Conservation (phyloP, 257 asterid species). For the Jaltomata sinuosa region DNA sequence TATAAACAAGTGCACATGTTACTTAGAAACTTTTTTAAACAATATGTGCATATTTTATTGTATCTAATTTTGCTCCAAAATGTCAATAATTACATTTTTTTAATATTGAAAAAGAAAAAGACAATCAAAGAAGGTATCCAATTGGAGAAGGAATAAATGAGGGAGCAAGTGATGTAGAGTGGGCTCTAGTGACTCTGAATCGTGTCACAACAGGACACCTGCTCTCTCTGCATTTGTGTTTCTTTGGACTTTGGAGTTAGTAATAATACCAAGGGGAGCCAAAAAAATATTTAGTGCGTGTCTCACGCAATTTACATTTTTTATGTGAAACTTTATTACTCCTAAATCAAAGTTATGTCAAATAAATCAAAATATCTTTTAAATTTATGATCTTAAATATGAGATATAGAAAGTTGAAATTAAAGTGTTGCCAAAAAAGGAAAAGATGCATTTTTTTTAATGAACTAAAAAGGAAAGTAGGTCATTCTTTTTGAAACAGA, state of each 20-base stretch:
- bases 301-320: too few species aligned
- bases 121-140: background rate
- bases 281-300: too few species aligned
- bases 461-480: too few species aligned
- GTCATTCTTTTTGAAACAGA: too few species aligned
- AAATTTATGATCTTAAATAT: too few species aligned
- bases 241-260: background rate
- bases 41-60: background rate
- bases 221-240: background rate
- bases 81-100: background rate
- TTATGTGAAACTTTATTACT: too few species aligned
- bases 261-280: background rate
- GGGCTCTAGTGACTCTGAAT: background rate
- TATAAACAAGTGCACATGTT: background rate
- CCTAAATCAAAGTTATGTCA: too few species aligned
- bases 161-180: slow-evolving; percentile 9
- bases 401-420: too few species aligned
- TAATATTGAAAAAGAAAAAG: background rate
- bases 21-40: slow-evolving; percentile 4
- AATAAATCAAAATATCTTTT: too few species aligned
- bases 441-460: too few species aligned
- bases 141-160: background rate
- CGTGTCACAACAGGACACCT: slow-evolving; percentile 19
- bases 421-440: too few species aligned
- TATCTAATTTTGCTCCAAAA: background rate